Conservation (phyloP, 495 filamentous ascomycete genomes). For the Amniculicola lignicola region DNA sequence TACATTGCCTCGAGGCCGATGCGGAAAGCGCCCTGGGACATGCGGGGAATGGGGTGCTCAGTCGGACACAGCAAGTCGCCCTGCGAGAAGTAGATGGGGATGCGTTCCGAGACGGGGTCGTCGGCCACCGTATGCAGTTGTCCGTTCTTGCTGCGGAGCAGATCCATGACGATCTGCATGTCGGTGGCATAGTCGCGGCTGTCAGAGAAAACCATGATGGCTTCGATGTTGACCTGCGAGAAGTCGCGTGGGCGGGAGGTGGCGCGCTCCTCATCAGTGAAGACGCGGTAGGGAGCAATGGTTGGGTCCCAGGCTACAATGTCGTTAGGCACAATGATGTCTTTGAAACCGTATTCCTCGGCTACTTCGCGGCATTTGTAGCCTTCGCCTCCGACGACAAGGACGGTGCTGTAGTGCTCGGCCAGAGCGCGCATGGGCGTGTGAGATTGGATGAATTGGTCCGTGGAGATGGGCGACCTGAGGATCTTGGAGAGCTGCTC, state of each 20-base stretch:
- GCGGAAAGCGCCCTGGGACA: conserved; percentile 74
- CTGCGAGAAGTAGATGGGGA: conserved; percentile 75
- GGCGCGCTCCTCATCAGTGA: conserved; percentile 57
- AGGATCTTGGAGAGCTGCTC: conserved; percentile 59
- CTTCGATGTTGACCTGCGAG: conserved; percentile 68
- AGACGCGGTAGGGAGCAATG: conserved; percentile 59
- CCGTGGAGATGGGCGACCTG: conserved; percentile 54
- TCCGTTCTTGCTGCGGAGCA: conserved; percentile 71
- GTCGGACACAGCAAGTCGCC: conserved; percentile 76
- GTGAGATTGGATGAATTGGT: conserved; percentile 68
- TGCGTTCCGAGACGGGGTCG: conserved; percentile 63
- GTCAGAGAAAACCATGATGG: conserved; percentile 79
- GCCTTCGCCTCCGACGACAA: conserved; percentile 64
- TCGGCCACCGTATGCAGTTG: conserved; percentile 63
- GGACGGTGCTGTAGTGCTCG: conserved; percentile 63
- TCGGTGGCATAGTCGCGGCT: conserved; percentile 81
- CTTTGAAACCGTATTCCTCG: conserved; percentile 62
- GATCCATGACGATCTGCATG: conserved; percentile 80
- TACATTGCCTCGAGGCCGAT: conserved; percentile 76
- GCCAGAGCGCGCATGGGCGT: conserved; percentile 65
- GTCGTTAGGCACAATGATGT: conserved; percentile 65
- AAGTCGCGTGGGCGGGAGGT: conserved; percentile 62
- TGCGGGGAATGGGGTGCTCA: conserved; percentile 68
- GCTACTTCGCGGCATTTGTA: conserved; percentile 66
- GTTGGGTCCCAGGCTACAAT: conserved; percentile 60